These are phyloP conservation scores for Colletotrichum lentis DNA, from an alignment of 2,329 filamentous ascomycete genomes.

Conservation along the genomic window DNA sequence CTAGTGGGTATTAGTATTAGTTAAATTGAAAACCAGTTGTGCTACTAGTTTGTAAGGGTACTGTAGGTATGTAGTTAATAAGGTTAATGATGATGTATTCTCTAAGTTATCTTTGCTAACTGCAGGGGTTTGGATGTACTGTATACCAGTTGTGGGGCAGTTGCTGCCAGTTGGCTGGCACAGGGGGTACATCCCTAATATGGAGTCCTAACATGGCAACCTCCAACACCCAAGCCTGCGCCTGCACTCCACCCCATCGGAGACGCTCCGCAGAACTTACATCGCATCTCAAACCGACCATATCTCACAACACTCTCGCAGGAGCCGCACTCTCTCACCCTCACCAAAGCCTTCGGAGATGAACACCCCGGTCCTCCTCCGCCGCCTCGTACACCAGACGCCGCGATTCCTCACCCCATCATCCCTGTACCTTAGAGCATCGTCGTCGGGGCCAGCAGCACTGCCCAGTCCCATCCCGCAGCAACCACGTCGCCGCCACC, in stretches of 20 bases:
- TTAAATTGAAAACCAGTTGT: no score
- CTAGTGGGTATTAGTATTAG: no score
- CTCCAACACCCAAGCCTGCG: background rate
- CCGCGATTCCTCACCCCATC: conserved; percentile 10
- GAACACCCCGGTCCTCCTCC: conserved; percentile 17
- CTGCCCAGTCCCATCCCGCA: background rate
- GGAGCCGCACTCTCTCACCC: background rate
- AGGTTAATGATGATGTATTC: no score
- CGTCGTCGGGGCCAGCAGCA: background rate
- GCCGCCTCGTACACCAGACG: conserved; percentile 15
- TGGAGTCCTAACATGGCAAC: conserved; percentile 6
- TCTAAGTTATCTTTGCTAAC: no score
- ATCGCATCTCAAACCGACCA: background rate
- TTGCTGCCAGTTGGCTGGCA: no score
- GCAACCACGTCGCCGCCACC: background rate
- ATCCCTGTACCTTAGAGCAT: background rate
- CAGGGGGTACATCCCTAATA: conserved; percentile 30
- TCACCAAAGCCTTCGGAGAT: conserved; percentile 1
- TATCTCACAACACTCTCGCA: background rate
- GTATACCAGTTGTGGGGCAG: no score
- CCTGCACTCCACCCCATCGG: background rate
- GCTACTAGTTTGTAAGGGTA: no score
- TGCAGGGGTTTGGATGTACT: no score
- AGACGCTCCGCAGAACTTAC: background rate
- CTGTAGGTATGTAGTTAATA: no score